Percentiles rank a stretch among this genome's conserved stretches.
Conservation (phyloP, 805 yeast genomes). For the Lachancea kluyveri region DNA sequence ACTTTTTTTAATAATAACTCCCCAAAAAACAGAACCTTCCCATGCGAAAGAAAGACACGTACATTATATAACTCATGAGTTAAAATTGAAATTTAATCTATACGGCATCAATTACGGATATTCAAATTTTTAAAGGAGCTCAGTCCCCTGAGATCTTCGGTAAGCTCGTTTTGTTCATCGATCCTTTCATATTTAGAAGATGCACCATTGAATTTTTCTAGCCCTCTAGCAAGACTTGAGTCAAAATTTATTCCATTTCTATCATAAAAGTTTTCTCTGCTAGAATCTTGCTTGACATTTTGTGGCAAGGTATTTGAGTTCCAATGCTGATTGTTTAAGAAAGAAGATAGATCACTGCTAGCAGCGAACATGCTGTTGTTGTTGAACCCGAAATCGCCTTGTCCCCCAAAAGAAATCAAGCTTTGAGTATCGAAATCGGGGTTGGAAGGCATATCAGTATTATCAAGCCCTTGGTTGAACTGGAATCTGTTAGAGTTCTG, state of each 20-base stretch:
- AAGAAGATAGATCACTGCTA: slow-evolving; percentile 20
- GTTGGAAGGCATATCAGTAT: slow-evolving; percentile 14
- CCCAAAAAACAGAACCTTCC: too few relatives aligned
- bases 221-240: slow-evolving; percentile 18
- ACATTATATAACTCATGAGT: too few relatives aligned
- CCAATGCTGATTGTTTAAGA: slow-evolving; percentile 21
- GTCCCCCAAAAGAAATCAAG: slow-evolving; percentile 28
- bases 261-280: slow-evolving; percentile 9
- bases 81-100: too few relatives aligned
- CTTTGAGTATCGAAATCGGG: slow-evolving; percentile 30
- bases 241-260: slow-evolving; percentile 11
- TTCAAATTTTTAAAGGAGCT: slow-evolving; percentile 3
- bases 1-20: too few relatives aligned
- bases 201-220: slow-evolving; percentile 11
- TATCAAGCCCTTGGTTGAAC: slow-evolving; percentile 17
- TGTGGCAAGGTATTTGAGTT: slow-evolving; percentile 9
- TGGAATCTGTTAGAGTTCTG: slow-evolving; percentile 11
- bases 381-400: slow-evolving; percentile 10
- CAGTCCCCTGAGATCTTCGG: slow-evolving; percentile 1
- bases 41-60: too few relatives aligned
- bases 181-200: slow-evolving; percentile 7
- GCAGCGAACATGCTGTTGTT: slow-evolving; percentile 16
- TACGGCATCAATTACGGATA: too few relatives aligned
- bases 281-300: slow-evolving; percentile 1
- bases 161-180: slow-evolving; percentile 1